phyloP scores from a whole-genome alignment of 352 stramenopile species.

The Elongisporangium undulatum region DNA sequence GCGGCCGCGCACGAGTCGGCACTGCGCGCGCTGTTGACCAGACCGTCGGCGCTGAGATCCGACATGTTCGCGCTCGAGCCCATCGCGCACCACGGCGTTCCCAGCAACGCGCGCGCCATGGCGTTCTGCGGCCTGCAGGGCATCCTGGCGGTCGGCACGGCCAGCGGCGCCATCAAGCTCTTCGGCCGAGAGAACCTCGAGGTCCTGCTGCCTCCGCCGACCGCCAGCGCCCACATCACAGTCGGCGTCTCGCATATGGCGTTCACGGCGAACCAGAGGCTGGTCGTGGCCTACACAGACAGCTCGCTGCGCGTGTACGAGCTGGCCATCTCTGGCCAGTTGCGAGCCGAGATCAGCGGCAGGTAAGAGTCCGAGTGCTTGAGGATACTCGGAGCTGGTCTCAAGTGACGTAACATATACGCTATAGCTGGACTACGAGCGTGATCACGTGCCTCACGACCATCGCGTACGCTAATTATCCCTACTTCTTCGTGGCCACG shows the following conservation, averaged over 20 bases:
- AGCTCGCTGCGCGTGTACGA: conserved; percentile 65
- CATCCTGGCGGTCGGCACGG: conserved; percentile 62
- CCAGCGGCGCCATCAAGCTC: conserved; percentile 58
- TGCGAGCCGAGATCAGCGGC: conserved; percentile 22
- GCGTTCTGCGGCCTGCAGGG: conserved; percentile 61
- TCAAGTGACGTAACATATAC: conserved; percentile 5
- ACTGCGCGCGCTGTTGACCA: conserved; percentile 34
- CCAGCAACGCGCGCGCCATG: conserved; percentile 49
- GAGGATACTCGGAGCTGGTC: not conserved
- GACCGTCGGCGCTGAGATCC: conserved; percentile 26
- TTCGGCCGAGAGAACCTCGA: conserved; percentile 62
- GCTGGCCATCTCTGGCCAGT: conserved; percentile 15
- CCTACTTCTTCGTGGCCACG: conserved; percentile 70
- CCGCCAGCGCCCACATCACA: conserved; percentile 22
- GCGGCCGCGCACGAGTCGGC: conserved; percentile 30
- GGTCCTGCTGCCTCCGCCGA: conserved; percentile 42
- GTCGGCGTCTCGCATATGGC: conserved; percentile 46
- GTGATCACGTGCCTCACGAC: conserved; percentile 66
- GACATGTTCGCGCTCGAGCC: conserved; percentile 44
- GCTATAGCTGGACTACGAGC: conserved; percentile 58
- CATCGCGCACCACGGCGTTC: conserved; percentile 63
- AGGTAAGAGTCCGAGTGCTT: conserved; percentile 3
- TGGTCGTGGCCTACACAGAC: conserved; percentile 60
- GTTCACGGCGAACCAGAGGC: conserved; percentile 60
- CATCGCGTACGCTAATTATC: conserved; percentile 41